Base-by-base conservation (phyloP, 257 asterid genomes). In the Fraxinus quadrangulata region DNA sequence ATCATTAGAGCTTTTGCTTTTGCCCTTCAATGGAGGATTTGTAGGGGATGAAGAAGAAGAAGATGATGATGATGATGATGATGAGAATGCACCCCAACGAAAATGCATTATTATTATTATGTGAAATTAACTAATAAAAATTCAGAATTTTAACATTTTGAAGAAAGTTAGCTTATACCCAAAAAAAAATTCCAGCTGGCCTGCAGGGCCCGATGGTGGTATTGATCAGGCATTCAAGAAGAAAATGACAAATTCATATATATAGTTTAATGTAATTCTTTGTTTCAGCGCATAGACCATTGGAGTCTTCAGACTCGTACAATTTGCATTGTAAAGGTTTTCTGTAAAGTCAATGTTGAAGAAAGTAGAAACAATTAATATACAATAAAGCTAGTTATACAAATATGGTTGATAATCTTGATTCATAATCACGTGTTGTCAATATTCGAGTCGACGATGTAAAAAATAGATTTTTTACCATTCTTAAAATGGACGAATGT, bases 41-140 rank as follows among this genome's bases (percentile, higher is more conserved):
- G 77, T 67, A 17, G 85, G 77, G 13, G 90, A 72, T 4, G 90
- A 69, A 2, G 86, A 70, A 3, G 85, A 21, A 4, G 80, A 70
- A 6, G 89, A 80, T 0, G 31, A 28, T 28, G 31, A 28, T 0
- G 31, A 28, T 28, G 31, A 28, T 39, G 86, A 83, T 61, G 86
- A 83, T 61, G 91, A 84, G 73, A 87, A 83, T 68, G 88, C 80
- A 82, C 83, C 77, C 93, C 92, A 89, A 8, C 82, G 10, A 63
- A 81, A 73, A 79, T 94, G 90, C 97, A 89, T 90, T 19, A 34
- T 65, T 11, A 42, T 26, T 26, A 26, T 42, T 75, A 1, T n/a
- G 63, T 28, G 33, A 11, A 61, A 26, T 17, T 12, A 30, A 19
- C 5, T 26, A 47, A 8, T 30, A 13, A 17, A 67, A 13, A 59